Base-by-base conservation (phyloP, 345 rosid genomes). In the Ailanthus altissimus region DNA sequence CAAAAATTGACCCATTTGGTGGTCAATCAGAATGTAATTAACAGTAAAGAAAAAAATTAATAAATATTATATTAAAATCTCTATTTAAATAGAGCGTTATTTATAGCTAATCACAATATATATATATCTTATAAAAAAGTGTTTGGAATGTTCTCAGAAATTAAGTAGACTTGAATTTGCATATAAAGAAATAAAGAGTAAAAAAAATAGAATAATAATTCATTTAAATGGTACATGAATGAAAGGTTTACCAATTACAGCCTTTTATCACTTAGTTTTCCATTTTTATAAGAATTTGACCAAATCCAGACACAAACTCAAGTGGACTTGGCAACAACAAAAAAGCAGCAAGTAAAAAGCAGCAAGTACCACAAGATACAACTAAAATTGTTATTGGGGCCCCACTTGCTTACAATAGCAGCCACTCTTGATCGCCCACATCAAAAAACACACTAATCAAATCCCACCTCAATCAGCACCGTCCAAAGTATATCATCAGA, bases 401-500 rank as follows among this genome's bases (percentile, higher is more conserved):
- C 67, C 76, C 45, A 45, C 76, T 21, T 36, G 32, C 18, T 13
- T 6, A 2, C 25, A 0, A 2, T 18, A 63, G 78, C 73, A 54
- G 78, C 76, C 81, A 11, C 61, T 62, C 54, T 6, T 5, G 1
- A 50, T 68, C 79, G 36, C 21, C 8, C 47, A 47, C 62, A 36
- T 50, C 73, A 14, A 9, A 45, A 4, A 21, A 0, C 46, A 46
- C 2, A 2, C 21, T 15, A 26, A 15, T 25, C 43, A 2, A 0
- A 14, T 59, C 18, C 56, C 5, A n/a, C 2, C n/a, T 47, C 65
- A 18, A 78, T 57, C 77, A 16, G 13, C n/a, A 28, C 81, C 79
- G 61, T 65, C 2, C 3, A 75, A 28, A 1, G 0, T 0, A 32
- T 49, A 32, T 49, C 18, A 66, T 50, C 61, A 45, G 10, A 18